Evolutionary conservation across 805 yeast species (phyloP).

Genomic region (Saturnispora hagleri): DNA sequence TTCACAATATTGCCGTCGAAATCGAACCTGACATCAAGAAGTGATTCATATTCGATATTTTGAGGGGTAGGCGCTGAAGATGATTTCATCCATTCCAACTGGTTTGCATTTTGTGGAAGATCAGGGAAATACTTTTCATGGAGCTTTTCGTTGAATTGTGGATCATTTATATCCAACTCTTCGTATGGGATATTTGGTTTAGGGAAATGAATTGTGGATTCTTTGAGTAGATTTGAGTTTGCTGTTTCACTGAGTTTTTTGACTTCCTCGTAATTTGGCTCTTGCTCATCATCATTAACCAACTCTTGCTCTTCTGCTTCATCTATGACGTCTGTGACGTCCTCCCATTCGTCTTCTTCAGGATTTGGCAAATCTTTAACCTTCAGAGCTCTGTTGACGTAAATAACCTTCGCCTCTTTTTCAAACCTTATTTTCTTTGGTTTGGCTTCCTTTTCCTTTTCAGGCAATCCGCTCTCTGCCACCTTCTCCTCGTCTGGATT

Average conservation of each 20-base stretch:
- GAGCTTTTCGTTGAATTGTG: conserved; percentile 66
- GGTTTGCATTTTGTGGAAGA: conserved; percentile 70
- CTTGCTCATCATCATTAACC: conserved; percentile 14
- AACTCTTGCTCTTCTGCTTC: conserved; percentile 10
- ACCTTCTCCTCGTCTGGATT: conserved; percentile 23
- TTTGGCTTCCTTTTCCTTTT: conserved; percentile 1
- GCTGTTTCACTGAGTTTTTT: conserved; percentile 26
- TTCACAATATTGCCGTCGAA: conserved; percentile 71
- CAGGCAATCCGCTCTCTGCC: conserved; percentile 14
- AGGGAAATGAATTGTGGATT: conserved; percentile 50
- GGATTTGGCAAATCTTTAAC: conserved; percentile 3
- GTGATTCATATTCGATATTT: conserved; percentile 39
- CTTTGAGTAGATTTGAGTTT: conserved; percentile 29
- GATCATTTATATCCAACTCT: conserved; percentile 54
- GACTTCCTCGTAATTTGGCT: conserved; percentile 41
- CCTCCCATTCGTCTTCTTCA: conserved; percentile 38
- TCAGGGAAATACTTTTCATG: conserved; percentile 87
- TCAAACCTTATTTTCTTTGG: conserved; percentile 25
- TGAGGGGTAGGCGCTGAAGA: conserved; percentile 32
- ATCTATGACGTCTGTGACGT: conserved; percentile 42
- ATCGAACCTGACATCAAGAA: conserved; percentile 75
- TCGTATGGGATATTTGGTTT: conserved; percentile 35
- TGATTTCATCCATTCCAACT: conserved; percentile 88
- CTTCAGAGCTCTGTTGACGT: conserved; percentile 14
- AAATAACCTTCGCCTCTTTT: conserved; percentile 26